Percentiles rank a stretch among this genome's conserved stretches.
Conservation (phyloP, 768 basidiomycete species). For the Hygrocybe coccinea region DNA sequence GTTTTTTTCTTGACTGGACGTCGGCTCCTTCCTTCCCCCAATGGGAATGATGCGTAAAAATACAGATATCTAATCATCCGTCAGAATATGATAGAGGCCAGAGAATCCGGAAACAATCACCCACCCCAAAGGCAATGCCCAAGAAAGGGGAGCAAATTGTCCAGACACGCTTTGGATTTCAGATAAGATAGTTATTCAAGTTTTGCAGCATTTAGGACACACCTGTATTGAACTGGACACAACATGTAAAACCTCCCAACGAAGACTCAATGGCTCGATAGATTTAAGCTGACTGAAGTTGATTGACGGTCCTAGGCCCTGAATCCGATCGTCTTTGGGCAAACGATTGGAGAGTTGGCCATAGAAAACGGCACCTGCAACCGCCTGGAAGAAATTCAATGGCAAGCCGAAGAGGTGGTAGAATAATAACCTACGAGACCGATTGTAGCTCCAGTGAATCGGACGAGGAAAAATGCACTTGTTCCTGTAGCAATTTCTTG, state of each 20-base stretch:
- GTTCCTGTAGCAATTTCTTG: constrained; percentile 73
- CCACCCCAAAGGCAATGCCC: constrained; percentile 59
- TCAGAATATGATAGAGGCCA: constrained; percentile 4
- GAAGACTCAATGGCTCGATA: constrained; percentile 43
- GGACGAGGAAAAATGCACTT: constrained; percentile 81
- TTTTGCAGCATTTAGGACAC: constrained; percentile 13
- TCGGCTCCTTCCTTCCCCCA: constrained; percentile 18
- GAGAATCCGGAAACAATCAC: constrained; percentile 29
- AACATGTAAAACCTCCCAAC: constrained; percentile 44
- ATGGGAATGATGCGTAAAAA: constrained; percentile 36
- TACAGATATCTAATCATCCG: constrained; percentile 35
- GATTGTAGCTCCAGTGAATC: constrained; percentile 81
- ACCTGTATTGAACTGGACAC: constrained; percentile 65
- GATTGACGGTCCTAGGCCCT: constrained; percentile 43
- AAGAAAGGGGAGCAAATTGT: constrained; percentile 66
- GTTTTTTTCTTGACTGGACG: background rate
- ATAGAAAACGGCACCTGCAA: constrained; percentile 72
- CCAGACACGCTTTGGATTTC: constrained; percentile 57
- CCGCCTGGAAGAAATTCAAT: constrained; percentile 44
- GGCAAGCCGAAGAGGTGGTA: background rate
- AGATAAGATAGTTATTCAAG: background rate
- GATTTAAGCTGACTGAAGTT: constrained; percentile 48
- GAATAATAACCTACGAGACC: constrained; percentile 55
- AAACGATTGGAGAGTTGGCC: constrained; percentile 44
- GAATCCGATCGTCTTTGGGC: constrained; percentile 33